These are phyloP conservation scores for Cetraspora pellucida DNA, from an alignment of 192 early-diverging fungal genomes.

Conservation along the genomic window DNA sequence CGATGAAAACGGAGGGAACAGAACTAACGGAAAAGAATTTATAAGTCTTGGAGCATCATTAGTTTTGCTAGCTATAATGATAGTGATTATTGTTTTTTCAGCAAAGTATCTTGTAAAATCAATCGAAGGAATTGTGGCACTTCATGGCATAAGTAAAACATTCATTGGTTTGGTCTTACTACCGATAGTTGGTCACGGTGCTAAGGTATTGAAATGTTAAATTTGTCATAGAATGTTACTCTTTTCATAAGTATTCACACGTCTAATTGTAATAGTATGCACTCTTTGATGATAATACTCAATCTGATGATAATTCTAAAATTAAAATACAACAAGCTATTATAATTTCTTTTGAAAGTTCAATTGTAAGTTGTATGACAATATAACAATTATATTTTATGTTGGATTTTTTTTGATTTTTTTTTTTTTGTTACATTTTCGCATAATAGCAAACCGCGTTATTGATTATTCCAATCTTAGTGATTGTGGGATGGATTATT, in stretches of 20 bases:
- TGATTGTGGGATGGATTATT: constrained; percentile 85
- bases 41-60: constrained; percentile 62
- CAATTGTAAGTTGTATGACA: constrained; percentile 46
- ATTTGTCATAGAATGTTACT: neutral
- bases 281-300: constrained; percentile 80
- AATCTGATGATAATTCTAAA: constrained; percentile 76
- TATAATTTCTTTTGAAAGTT: constrained; percentile 76
- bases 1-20: too few relatives aligned
- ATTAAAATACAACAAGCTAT: constrained; percentile 87
- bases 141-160: constrained; percentile 69
- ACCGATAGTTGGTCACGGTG: constrained; percentile 88
- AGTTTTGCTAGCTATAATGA: constrained; percentile 58
- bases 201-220: constrained; percentile 20
- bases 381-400: too few relatives aligned
- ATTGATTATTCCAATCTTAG: constrained; percentile 68
- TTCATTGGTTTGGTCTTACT: constrained; percentile 94
- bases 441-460: constrained; percentile 76
- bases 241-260: constrained; percentile 30
- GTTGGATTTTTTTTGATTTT: neutral
- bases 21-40: too few relatives aligned
- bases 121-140: constrained; percentile 68
- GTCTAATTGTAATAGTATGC: constrained; percentile 65
- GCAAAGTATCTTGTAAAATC: constrained; percentile 82
- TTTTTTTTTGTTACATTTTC: too few relatives aligned
- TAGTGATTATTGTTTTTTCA: constrained; percentile 72